Evolutionary conservation across 2,329 filamentous ascomycete genomes (phyloP).

Genomic region (Botrytis pseudocinerea): DNA sequence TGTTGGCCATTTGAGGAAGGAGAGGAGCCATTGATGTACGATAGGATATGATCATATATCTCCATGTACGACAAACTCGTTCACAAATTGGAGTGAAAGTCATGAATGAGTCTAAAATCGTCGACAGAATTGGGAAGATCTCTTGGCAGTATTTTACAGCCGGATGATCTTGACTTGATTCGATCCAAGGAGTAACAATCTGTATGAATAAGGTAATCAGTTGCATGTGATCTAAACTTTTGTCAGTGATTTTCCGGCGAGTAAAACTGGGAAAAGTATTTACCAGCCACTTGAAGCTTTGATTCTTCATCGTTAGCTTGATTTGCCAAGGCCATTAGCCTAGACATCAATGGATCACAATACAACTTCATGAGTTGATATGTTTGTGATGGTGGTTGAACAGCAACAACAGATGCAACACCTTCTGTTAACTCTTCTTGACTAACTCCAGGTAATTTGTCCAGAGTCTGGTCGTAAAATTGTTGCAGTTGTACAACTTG

Average conservation of each 20-base stretch:
- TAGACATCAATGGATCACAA: conserved; percentile 84
- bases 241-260: neutral
- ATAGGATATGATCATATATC: conserved; percentile 96
- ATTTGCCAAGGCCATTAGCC: conserved; percentile 85
- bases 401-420: conserved; percentile 86
- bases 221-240: conserved; percentile 73
- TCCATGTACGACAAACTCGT: conserved; percentile 91
- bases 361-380: conserved; percentile 88
- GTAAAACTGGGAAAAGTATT: conserved; percentile 35
- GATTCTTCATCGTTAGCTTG: conserved; percentile 78
- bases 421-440: conserved; percentile 97
- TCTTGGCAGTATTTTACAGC: conserved; percentile 96
- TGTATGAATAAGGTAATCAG: conserved; percentile 90
- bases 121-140: conserved; percentile 83
- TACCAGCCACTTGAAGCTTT: conserved; percentile 83
- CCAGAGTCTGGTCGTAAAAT: conserved; percentile 88
- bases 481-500: conserved; percentile 85
- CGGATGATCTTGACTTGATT: conserved; percentile 73
- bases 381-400: conserved; percentile 76
- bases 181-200: conserved; percentile 71
- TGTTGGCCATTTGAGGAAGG: conserved; percentile 81
- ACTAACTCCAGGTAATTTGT: conserved; percentile 79
- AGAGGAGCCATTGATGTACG: conserved; percentile 84
- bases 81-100: conserved; percentile 87
- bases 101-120: conserved; percentile 85